A percentile compares a stretch with the other conserved stretches of the same genome.
These are phyloP conservation scores for Pythium sp. DNA, from an alignment of 352 stramenopile species.

Conservation along the genomic window DNA sequence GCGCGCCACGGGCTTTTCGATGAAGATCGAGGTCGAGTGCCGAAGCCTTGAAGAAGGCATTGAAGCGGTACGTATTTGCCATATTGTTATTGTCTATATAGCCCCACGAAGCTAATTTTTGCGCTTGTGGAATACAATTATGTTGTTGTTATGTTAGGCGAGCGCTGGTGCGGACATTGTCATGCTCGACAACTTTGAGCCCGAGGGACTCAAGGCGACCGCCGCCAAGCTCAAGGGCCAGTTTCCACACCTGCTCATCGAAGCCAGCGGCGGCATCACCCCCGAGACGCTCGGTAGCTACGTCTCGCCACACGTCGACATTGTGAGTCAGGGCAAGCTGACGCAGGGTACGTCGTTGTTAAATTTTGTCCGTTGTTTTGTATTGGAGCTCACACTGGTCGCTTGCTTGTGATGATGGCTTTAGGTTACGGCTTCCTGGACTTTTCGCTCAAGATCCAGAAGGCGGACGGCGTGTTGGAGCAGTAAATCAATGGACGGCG, in stretches of 20 bases:
- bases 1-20: conserved; percentile 93
- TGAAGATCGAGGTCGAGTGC: conserved; percentile 99
- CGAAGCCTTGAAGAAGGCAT: conserved; percentile 92
- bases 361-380: background rate
- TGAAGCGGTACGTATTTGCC: conserved; percentile 71
- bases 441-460: conserved; percentile 97
- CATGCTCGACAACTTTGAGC: conserved; percentile 99
- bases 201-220: conserved; percentile 89
- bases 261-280: conserved; percentile 98
- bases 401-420: background rate
- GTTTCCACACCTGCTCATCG: conserved; percentile 95
- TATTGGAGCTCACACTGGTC: background rate
- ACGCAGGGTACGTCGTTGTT: conserved; percentile 84
- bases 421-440: conserved; percentile 93
- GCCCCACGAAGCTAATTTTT: no score
- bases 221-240: conserved; percentile 91
- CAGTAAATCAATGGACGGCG: conserved; percentile 17
- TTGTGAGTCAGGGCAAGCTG: conserved; percentile 97
- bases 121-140: background rate
- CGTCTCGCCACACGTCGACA: conserved; percentile 94
- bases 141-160: conserved; percentile 24
- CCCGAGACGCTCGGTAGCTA: conserved; percentile 92
- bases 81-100: background rate
- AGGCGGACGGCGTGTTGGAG: conserved; percentile 60
- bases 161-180: conserved; percentile 90